Conservation (phyloP, 2,329 filamentous ascomycete genomes). For the Aspergillus luchuensis region DNA sequence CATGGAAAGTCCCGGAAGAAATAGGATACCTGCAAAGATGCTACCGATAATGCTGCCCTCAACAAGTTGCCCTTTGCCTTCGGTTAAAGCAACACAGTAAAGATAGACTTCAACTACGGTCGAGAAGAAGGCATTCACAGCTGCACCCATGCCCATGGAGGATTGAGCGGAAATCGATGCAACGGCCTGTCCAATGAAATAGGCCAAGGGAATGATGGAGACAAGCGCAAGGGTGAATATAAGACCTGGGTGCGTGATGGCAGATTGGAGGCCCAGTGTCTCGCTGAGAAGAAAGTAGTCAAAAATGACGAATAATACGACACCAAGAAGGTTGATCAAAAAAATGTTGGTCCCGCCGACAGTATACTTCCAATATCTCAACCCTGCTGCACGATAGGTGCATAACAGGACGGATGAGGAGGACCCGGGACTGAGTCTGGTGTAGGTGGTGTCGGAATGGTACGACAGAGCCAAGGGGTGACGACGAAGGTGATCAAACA, state of each 20-base stretch:
- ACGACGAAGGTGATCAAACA: slow-evolving; percentile 87
- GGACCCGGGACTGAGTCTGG: slow-evolving; percentile 69
- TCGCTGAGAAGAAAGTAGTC: slow-evolving; percentile 82
- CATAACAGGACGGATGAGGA: slow-evolving; percentile 88
- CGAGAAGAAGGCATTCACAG: slow-evolving; percentile 97
- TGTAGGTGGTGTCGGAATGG: slow-evolving; percentile 78
- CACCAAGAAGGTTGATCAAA: slow-evolving; percentile 90
- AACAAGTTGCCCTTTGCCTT: slow-evolving; percentile 90
- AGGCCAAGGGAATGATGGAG: slow-evolving; percentile 94
- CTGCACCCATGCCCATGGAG: slow-evolving; percentile 95
- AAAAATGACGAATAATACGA: slow-evolving; percentile 92
- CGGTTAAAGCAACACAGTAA: slow-evolving; percentile 88
- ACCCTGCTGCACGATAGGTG: slow-evolving; percentile 92
- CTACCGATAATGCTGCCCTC: slow-evolving; percentile 97
- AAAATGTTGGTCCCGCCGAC: slow-evolving; percentile 98
- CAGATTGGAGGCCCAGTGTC: slow-evolving; percentile 67
- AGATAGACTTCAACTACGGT: slow-evolving; percentile 97
- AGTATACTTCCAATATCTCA: slow-evolving; percentile 99
- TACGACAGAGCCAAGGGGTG: slow-evolving; percentile 93
- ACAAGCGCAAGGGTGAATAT: slow-evolving; percentile 81
- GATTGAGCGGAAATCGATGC: slow-evolving; percentile 98
- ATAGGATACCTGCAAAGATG: slow-evolving; percentile 94
- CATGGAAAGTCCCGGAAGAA: slow-evolving; percentile 94
- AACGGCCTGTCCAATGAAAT: slow-evolving; percentile 98
- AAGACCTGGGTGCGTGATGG: slow-evolving; percentile 79